Evolutionary conservation across 140 eudicot genomes (phyloP).

Genomic region (Stevia rebaudiana): DNA sequence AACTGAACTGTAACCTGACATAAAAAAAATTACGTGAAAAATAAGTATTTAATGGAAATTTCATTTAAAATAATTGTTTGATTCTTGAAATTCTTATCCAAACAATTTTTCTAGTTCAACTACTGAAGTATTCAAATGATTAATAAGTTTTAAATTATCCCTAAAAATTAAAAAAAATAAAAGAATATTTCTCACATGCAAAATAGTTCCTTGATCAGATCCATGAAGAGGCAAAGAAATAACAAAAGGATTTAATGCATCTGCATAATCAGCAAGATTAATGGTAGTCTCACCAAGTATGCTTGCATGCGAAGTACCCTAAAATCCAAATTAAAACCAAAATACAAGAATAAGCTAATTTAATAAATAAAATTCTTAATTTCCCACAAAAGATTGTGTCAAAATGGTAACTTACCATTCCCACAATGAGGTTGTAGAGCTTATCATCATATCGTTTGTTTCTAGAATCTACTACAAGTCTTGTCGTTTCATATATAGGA

Average conservation of each 20-base stretch:
- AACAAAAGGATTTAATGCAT: slow-evolving; percentile 68
- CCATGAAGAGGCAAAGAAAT: slow-evolving; percentile 83
- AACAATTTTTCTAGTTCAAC: not conserved
- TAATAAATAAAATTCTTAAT: not conserved
- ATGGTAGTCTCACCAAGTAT: slow-evolving; percentile 84
- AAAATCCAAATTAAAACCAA: slow-evolving; percentile 13
- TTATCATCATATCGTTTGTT: slow-evolving; percentile 79
- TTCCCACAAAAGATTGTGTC: not conserved
- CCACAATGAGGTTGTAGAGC: slow-evolving; percentile 78
- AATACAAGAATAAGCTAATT: not conserved
- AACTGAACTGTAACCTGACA: slow-evolving; percentile 92
- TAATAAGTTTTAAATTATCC: not conserved
- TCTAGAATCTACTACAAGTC: slow-evolving; percentile 81
- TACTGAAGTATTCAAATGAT: not conserved
- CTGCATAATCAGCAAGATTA: slow-evolving; percentile 87
- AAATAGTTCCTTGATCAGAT: slow-evolving; percentile 60
- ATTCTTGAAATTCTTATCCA: not conserved
- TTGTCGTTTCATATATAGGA: slow-evolving; percentile 95
- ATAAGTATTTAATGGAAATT: not conserved
- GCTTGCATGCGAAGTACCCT: slow-evolving; percentile 92
- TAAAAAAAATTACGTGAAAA: slow-evolving; percentile 17
- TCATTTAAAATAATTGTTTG: not conserved
- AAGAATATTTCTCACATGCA: slow-evolving; percentile 58
- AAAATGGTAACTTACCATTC: slow-evolving; percentile 55
- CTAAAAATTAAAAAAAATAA: not conserved